Base-by-base conservation (phyloP, 331 rosid genomes). In the Malus hybrid region DNA sequence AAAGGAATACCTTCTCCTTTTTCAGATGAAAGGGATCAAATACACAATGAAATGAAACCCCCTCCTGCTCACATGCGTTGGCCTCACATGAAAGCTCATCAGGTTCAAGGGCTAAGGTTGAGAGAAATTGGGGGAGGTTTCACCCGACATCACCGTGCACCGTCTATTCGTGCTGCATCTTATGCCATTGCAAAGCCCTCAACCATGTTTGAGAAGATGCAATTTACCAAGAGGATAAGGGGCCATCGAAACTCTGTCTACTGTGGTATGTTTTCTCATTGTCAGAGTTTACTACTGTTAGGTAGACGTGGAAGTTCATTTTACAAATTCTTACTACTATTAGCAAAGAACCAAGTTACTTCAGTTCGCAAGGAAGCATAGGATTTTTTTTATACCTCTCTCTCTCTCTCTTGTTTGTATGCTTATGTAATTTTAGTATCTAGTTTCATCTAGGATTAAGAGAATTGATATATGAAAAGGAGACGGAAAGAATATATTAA, bases 41-140 rank as follows among this genome's bases (percentile, higher is more conserved):
- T 75, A 70, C 75, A 64, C 77, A 75, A 81, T 64, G 83, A 84
- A 75, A 82, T 80, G 56, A 87, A 81, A 72, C 77, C 65, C 11
- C 97, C 96, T 63, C 87, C 93, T 71, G 44, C 93, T 75, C 77
- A 90, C 76, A 84, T 95, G 93, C 99, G 96, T 60, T 95, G 99
- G 99, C 99, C 99, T 86, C 99, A 95, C 82, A 86, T 90, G 86
- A 92, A 89, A 88, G 97, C 98, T 64, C 92, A 95, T 87, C 97
- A 93, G 80, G 92, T 95, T 81, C 97, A 86, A 69, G 99, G 97
- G 74, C 83, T 95, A 67, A 65, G 83, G 84, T 90, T 95, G 82
- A 92, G 99, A 84, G 99, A 95, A 88, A 90, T 95, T 73, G 99
- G 99, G 75, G 99, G 99, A 70, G 99, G 99, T 79, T 95, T 95